These are phyloP conservation scores for Echites panduratus DNA, from an alignment of 257 asterid species.

Conservation along the genomic window DNA sequence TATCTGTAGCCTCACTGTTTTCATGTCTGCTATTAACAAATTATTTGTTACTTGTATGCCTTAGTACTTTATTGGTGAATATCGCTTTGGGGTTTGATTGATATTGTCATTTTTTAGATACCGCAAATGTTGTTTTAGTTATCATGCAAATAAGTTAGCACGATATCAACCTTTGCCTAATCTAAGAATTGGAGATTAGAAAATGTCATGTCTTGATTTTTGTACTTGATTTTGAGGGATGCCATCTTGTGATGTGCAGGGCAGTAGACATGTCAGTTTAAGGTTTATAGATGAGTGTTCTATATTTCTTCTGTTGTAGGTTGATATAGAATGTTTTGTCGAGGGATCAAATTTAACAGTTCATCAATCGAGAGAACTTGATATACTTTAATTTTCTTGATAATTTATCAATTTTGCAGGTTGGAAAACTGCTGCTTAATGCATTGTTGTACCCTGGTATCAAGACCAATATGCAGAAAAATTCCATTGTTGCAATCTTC, in stretches of 20 bases:
- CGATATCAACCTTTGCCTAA: too few species aligned
- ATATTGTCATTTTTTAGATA: not conserved
- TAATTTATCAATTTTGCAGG: slow-evolving; percentile 37
- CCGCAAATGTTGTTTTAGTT: not conserved
- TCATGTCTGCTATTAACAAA: not conserved
- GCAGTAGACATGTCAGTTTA: not conserved
- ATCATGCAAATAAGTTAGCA: not conserved
- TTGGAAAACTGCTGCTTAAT: slow-evolving; percentile 74
- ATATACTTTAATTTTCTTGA: not conserved
- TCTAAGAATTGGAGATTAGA: not conserved
- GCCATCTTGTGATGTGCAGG: not conserved
- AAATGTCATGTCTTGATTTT: not conserved
- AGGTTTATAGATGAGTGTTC: too few species aligned
- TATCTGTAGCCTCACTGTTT: not conserved
- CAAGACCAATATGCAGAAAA: slow-evolving; percentile 79
- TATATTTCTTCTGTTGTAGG: not conserved
- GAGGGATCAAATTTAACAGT: not conserved
- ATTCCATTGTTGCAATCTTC: slow-evolving; percentile 64
- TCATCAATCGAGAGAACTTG: not conserved
- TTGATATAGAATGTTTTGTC: not conserved
- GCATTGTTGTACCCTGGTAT: slow-evolving; percentile 83
- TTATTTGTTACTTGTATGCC: not conserved
- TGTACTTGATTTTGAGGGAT: not conserved
- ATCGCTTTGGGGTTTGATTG: not conserved
- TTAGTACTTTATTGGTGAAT: not conserved